A percentile compares a stretch with the other conserved stretches of the same genome.
Evolutionary conservation across 495 filamentous ascomycete species (phyloP).

Genomic region (Daldinia loculata): DNA sequence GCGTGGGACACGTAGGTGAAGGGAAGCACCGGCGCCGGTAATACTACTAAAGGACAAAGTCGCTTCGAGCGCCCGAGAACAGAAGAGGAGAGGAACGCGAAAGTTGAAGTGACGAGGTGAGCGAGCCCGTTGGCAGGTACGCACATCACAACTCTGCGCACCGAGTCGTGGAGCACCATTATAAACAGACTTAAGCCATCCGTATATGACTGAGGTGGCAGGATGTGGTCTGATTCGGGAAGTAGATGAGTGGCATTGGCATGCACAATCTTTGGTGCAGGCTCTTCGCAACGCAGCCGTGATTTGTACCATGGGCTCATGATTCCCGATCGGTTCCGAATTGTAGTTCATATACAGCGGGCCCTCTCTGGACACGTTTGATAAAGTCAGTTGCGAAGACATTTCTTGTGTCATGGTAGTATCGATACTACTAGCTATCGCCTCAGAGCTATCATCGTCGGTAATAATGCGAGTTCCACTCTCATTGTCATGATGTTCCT

Average conservation of each 20-base stretch:
- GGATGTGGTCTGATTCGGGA: constrained; percentile 9
- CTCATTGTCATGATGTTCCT: not conserved
- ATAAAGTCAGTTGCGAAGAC: not conserved
- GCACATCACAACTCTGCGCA: constrained; percentile 7
- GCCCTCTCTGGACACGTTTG: not conserved
- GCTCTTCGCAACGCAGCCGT: constrained; percentile 9
- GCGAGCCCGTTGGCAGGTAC: constrained; percentile 9
- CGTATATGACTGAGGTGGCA: constrained; percentile 3
- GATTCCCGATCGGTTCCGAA: not conserved
- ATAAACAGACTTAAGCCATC: constrained; percentile 25
- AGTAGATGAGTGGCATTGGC: constrained; percentile 25
- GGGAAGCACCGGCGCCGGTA: constrained; percentile 18
- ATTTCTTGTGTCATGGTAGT: not conserved
- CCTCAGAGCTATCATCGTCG: not conserved
- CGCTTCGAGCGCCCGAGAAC: constrained; percentile 13
- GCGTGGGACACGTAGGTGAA: constrained; percentile 16
- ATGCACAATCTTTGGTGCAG: constrained; percentile 15
- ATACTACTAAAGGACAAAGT: constrained; percentile 14
- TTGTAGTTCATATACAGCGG: not conserved
- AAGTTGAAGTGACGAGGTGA: constrained; percentile 12
- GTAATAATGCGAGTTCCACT: not conserved
- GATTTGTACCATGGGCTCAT: constrained; percentile 11
- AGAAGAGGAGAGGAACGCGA: constrained; percentile 25
- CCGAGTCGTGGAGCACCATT: constrained; percentile 14
- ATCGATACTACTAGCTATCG: not conserved